Base-by-base conservation (phyloP, 352 stramenopile species). In the Globisporangium camurandrum region DNA sequence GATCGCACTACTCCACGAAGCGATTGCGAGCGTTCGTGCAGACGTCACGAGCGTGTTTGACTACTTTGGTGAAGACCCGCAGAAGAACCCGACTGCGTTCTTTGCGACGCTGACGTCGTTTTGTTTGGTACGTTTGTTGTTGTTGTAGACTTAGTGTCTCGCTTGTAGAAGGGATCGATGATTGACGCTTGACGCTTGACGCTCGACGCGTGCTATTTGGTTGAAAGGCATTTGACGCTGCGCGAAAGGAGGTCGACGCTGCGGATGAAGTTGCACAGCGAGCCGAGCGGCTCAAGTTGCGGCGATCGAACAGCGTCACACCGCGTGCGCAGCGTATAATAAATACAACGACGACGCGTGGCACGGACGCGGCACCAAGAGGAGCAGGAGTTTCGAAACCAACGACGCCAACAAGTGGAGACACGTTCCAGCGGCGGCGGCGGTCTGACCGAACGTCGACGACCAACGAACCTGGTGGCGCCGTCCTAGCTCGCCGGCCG, bases 31-130 rank as follows among this genome's bases (percentile, higher is more conserved):
- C 3, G 66, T 72, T 14, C 60, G 63, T 23, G 72, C 85, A 23
- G 64, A 90, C 40, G 74, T 93, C 22, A 62, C 62, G 22, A 82
- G 73, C 52, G 78, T 92, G n/a, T 63, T 93, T 4, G 76, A 89
- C 44, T 93, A 93, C 59, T 93, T 93, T 58, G 83, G 83, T 19
- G 80, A 93, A 61, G 80, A 93, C 49, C 78, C 79, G 12, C 66
- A 75, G 31, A 78, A 75, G 49, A 88, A 78, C 36, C 59, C 75
- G 7, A 83, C 66, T 6, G 69, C 84, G 16, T 90, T 93, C 49
- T 93, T 93, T 49, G 70, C 78, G 3, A 91, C 80, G 8, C 69
- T 93, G n/a, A 57, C 79, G 8, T 92, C 78, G 1, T 93, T 93
- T 61, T 93, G 78, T 54, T 55, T 57, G 55, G 69, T 84, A 54